Base-by-base conservation (phyloP, 1,139 yeast genomes). In the Magnusiomyces tetraspermus region DNA sequence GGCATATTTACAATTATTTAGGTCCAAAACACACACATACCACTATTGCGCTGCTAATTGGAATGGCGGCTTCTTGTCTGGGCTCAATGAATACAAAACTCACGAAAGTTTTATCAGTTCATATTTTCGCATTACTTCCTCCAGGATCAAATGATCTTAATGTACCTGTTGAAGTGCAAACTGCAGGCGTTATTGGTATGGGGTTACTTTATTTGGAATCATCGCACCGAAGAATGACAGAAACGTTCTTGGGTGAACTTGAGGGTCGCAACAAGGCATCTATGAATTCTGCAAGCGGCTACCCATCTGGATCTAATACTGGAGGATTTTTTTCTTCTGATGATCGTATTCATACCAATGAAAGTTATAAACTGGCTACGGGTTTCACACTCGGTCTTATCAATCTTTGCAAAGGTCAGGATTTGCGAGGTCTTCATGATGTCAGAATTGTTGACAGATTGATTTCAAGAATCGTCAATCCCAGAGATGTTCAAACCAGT, bases 1-100 rank as follows among this genome's bases (percentile, higher is more conserved):
- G 98, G 97, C 97, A 90, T 64, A 85, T 94, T 31, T 94, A 89
- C 67, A 90, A 92, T 63, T 90, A 89, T 59, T 71, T 94, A 51
- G 96, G 96, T 0, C 95, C 96, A 0, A 90, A 94, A 61, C 92
- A 87, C 63, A 80, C 85, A 1, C 77, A 79, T 50, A 87, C 96
- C 0, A 86, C 96, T 66, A 83, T 89, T 41, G 97, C 97, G 0
- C 71, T 92, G 46, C 71, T 94, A 36, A 71, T 94, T 30, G 99
- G 99, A 1, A 84, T 92, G 88, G 82, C 97, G 15, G 96, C 97
- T 0, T 87, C 96, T 67, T 73, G 83, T 58, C 74, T 76, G 59
- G 92, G 97, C 0, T 73, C 94, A 0, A 85, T 85, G 89, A 92
- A 92, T 70, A 75, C 83, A 49, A 89, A 88, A 62, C 71, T 94